A percentile compares a stretch with the other conserved stretches of the same genome.
Evolutionary conservation across 2,329 filamentous ascomycete genomes (phyloP).

Genomic region (Trichoderma pleuroti): DNA sequence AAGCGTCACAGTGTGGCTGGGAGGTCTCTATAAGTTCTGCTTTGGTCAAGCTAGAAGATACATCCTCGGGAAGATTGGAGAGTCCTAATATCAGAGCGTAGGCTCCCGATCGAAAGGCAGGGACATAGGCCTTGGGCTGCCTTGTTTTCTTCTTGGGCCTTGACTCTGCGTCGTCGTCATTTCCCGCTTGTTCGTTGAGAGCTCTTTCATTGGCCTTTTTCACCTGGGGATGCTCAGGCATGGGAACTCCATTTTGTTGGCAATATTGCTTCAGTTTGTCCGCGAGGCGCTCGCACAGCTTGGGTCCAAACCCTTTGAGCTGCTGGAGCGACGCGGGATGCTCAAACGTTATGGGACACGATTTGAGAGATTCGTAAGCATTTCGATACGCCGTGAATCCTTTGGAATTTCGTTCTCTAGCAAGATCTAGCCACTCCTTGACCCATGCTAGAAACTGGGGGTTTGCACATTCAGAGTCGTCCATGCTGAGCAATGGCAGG

Average conservation of each 20-base stretch:
- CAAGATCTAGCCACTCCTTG: conserved; percentile 71
- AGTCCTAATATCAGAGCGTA: conserved; percentile 71
- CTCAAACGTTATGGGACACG: conserved; percentile 65
- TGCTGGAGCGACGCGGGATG: conserved; percentile 71
- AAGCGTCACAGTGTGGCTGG: conserved; percentile 69
- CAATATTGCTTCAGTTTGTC: conserved; percentile 59
- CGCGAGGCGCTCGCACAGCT: conserved; percentile 66
- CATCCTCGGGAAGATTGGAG: conserved; percentile 54
- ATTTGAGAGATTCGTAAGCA: conserved; percentile 73
- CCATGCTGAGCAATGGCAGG: conserved; percentile 10
- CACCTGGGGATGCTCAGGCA: conserved; percentile 56
- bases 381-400: conserved; percentile 69
- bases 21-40: conserved; percentile 64
- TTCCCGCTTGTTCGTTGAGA: conserved; percentile 35
- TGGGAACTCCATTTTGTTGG: conserved; percentile 61
- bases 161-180: conserved; percentile 32
- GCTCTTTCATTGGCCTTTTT: conserved; percentile 37
- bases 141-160: conserved; percentile 54
- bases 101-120: conserved; percentile 66
- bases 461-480: conserved; percentile 55
- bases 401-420: conserved; percentile 66
- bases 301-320: conserved; percentile 71
- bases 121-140: conserved; percentile 66
- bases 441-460: conserved; percentile 70
- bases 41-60: conserved; percentile 59